Percentiles rank a stretch among this genome's conserved stretches.
Evolutionary conservation across 768 basidiomycete species (phyloP).

Genomic region (Hemileccinum rubropunctum): DNA sequence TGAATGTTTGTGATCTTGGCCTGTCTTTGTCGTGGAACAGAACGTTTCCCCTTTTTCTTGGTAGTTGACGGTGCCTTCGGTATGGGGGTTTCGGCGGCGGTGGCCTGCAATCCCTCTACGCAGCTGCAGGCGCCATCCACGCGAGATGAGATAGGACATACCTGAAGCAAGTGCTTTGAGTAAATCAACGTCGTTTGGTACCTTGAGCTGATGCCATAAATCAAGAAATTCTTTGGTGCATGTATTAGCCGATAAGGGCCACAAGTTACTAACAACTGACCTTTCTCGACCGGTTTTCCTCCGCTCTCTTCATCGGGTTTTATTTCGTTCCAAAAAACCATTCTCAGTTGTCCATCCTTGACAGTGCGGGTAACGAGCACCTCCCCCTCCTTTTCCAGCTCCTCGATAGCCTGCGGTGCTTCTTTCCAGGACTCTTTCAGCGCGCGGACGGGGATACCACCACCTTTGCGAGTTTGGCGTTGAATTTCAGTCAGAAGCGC

Average conservation of each 20-base stretch:
- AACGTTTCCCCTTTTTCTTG: slow-evolving; percentile 83
- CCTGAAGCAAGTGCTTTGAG: slow-evolving; percentile 74
- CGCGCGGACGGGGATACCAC: slow-evolving; percentile 78
- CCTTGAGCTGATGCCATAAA: slow-evolving; percentile 81
- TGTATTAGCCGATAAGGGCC: slow-evolving; percentile 2
- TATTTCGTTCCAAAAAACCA: slow-evolving; percentile 91
- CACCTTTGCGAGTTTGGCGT: slow-evolving; percentile 77
- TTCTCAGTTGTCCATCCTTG: slow-evolving; percentile 78
- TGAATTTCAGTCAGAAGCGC: slow-evolving; percentile 84
- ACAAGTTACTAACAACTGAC: slow-evolving; percentile 36
- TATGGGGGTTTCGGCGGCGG: slow-evolving; percentile 57
- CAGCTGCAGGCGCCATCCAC: neutral
- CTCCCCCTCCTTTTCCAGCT: slow-evolving; percentile 86
- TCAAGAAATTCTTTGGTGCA: slow-evolving; percentile 70
- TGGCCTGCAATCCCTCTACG: slow-evolving; percentile 78
- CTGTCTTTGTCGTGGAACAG: slow-evolving; percentile 69
- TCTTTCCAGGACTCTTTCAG: slow-evolving; percentile 93
- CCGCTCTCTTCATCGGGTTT: slow-evolving; percentile 72
- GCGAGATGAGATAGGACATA: slow-evolving; percentile 27
- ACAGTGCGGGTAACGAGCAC: slow-evolving; percentile 83
- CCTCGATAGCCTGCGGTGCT: slow-evolving; percentile 78
- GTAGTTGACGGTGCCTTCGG: slow-evolving; percentile 54
- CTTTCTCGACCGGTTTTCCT: slow-evolving; percentile 75
- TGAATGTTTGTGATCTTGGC: slow-evolving; percentile 88
- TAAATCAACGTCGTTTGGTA: slow-evolving; percentile 84